Base-by-base conservation (phyloP, 2,329 filamentous ascomycete genomes). In the Elsinoe ampelina region DNA sequence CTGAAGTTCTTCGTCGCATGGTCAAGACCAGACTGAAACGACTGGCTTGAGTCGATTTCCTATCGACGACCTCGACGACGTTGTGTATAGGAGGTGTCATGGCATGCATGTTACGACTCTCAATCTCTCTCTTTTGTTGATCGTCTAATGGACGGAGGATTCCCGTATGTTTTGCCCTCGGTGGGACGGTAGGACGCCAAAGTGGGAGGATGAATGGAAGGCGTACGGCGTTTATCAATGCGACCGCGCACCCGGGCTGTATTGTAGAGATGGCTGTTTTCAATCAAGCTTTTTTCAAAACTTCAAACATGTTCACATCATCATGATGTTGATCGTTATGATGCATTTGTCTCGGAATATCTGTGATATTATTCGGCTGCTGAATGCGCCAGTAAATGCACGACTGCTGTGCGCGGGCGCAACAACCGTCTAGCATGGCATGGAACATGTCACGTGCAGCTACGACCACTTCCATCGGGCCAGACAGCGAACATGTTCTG, bases 31-130 rank as follows among this genome's bases (percentile, higher is more conserved):
- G 36, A 39, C 11, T n/a, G 36, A n/a, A 39, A 5, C 17, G 36
- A n/a, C 17, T 39, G 41, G 20, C 41, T 19, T 20, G 5, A 13
- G 20, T 20, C 38, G 38, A 5, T 4, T 19, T n/a, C 13, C 38
- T 41, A 5, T 41, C 38, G 38, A n/a, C 38, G 17, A 15, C 41
- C n/a, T 20, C n/a, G 41, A 15, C n/a, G n/a, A 45, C 20, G 41
- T 45, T 30, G 41, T 45, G 20, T 20, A 45, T 15, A 20, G 41
- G 11, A 52, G 48, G 48, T 52, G 48, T 52, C 32, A 52, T 52
- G 48, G 48, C 48, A 20, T 52, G 48, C 48, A 20, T 52, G 48
- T 52, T 20, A 52, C 48, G 48, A 52, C 48, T 52, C 48, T 52
- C 35, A 8, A 30, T 52, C 34, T 36, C 32, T 52, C 48, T 52